A percentile compares a stretch with the other conserved stretches of the same genome.
Conservation (phyloP, 192 early-diverging fungal species). For the Physocladia obscura region DNA sequence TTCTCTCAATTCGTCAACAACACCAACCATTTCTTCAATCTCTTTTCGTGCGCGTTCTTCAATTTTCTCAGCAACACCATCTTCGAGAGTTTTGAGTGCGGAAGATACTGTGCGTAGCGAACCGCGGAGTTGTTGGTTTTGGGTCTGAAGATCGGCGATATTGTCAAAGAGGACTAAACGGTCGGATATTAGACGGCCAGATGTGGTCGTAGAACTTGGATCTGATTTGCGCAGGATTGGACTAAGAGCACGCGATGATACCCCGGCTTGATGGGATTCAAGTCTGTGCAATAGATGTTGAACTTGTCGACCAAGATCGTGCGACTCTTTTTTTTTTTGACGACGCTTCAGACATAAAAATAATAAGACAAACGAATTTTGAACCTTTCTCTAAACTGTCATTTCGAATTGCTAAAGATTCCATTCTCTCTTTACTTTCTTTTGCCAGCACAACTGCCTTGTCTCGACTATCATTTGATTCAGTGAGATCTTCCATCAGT, state of each 20-base stretch:
- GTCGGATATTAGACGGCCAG: constrained; percentile 23
- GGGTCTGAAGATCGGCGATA: constrained; percentile 29
- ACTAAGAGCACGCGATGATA: not conserved
- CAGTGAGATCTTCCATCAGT: not conserved
- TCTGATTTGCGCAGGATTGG: constrained; percentile 37
- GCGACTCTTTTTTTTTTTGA: constrained; percentile 16
- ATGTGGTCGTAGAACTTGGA: constrained; percentile 32
- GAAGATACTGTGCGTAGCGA: constrained; percentile 22
- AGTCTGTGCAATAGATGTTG: constrained; percentile 26
- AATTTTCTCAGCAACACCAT: constrained; percentile 33
- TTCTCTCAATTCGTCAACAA: constrained; percentile 59
- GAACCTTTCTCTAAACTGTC: constrained; percentile 20
- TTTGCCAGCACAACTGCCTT: not conserved
- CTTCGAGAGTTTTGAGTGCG: constrained; percentile 35
- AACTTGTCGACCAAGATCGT: constrained; percentile 36
- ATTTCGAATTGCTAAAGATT: not conserved
- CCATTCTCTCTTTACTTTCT: not conserved
- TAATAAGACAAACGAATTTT: not conserved
- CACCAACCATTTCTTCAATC: constrained; percentile 51
- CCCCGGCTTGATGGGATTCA: constrained; percentile 10
- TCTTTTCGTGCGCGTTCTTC: constrained; percentile 37
- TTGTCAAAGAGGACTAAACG: constrained; percentile 32
- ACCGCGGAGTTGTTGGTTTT: constrained; percentile 30
- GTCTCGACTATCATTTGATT: not conserved
- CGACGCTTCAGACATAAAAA: not conserved